Percentiles rank a stretch among this genome's conserved stretches.
Evolutionary conservation across 2,329 filamentous ascomycete species (phyloP).

Genomic region (Seiridium unicorne): DNA sequence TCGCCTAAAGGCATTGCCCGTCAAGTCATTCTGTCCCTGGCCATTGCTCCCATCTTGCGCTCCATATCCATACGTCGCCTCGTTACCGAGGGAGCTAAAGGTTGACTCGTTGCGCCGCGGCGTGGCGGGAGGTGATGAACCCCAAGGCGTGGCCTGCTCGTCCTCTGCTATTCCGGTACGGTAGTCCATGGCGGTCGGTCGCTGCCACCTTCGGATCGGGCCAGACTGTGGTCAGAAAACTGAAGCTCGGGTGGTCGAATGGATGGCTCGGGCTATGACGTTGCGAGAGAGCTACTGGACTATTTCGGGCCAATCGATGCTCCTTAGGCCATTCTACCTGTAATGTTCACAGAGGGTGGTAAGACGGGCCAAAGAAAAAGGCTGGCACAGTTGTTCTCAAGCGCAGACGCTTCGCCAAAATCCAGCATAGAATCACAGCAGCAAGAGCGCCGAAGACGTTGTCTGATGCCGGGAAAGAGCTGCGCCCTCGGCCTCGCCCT

Average conservation of each 20-base stretch:
- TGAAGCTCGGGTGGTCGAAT: not conserved
- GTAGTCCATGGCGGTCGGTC: conserved; percentile 51
- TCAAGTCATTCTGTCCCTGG: conserved; percentile 34
- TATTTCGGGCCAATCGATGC: not conserved
- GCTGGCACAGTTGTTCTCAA: not conserved
- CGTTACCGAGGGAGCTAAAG: conserved; percentile 40
- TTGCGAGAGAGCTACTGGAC: conserved; percentile 2
- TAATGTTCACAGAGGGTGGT: not conserved
- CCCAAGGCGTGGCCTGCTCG: conserved; percentile 57
- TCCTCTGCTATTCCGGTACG: conserved; percentile 53
- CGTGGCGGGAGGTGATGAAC: conserved; percentile 50
- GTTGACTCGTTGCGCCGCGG: conserved; percentile 43
- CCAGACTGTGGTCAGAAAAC: not conserved
- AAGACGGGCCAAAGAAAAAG: not conserved
- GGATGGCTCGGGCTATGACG: conserved; percentile 5
- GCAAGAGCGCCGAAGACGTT: not conserved
- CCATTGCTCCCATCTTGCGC: conserved; percentile 42
- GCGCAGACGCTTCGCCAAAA: not conserved
- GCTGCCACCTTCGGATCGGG: not conserved
- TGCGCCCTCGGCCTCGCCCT: not conserved
- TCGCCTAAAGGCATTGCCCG: conserved; percentile 40
- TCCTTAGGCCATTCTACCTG: not conserved
- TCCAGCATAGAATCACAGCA: not conserved
- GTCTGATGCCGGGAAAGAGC: not conserved
- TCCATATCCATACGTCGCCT: conserved; percentile 43